phyloP scores from a whole-genome alignment of 2,329 filamentous ascomycete species.

The Stagonosporopsis vannaccii region DNA sequence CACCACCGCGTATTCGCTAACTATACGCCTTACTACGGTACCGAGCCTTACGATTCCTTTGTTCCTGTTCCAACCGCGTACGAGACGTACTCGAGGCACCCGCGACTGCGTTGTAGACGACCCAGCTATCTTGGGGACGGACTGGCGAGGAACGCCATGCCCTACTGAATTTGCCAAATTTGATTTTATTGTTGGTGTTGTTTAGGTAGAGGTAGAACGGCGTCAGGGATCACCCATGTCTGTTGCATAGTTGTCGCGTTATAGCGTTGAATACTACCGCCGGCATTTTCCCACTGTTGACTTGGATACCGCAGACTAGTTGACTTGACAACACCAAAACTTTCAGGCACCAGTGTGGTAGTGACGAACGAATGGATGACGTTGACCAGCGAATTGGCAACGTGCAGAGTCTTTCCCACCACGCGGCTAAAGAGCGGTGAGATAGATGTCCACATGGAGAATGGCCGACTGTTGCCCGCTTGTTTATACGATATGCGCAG shows the following conservation, averaged over 20 bases:
- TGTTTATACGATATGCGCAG: neutral
- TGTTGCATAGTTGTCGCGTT: conserved; percentile 20
- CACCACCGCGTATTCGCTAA: conserved; percentile 20
- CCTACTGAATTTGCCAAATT: conserved; percentile 10
- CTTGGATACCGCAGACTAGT: conserved; percentile 15
- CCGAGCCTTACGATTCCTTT: conserved; percentile 35
- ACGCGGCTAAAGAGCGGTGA: conserved; percentile 19
- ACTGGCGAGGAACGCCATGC: conserved; percentile 28
- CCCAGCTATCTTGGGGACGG: conserved; percentile 33
- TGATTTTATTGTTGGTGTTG: conserved; percentile 1
- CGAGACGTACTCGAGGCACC: conserved; percentile 25
- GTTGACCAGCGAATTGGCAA: neutral
- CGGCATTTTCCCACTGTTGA: conserved; percentile 18
- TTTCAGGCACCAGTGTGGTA: conserved; percentile 13
- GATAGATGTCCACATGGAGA: neutral
- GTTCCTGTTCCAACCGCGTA: conserved; percentile 35
- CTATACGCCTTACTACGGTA: conserved; percentile 31
- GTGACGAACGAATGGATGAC: conserved; percentile 1
- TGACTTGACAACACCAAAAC: conserved; percentile 19
- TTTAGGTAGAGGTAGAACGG: conserved; percentile 11
- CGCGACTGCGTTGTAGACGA: conserved; percentile 24
- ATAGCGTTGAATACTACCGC: conserved; percentile 18
- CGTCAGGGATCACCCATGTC: conserved; percentile 16
- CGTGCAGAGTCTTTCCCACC: neutral
- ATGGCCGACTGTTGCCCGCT: conserved; percentile 15